These are phyloP conservation scores for Platanus orientalis DNA, from an alignment of 164 flowering plant species.

Conservation along the genomic window DNA sequence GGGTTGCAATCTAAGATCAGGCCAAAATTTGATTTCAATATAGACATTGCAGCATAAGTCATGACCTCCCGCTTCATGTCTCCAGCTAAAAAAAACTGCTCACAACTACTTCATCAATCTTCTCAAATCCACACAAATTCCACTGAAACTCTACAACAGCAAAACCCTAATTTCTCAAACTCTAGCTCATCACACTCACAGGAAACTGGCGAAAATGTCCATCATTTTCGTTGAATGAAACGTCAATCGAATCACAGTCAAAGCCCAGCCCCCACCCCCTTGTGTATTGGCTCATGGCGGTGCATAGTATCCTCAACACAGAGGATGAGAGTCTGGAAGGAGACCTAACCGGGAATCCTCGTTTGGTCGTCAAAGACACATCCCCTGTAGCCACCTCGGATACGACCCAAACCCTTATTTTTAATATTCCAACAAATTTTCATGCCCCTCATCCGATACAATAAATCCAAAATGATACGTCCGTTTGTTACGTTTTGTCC, in stretches of 20 bases:
- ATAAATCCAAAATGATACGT: neutral
- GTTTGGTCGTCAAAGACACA: constrained; percentile 13
- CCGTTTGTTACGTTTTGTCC: too few relatives aligned
- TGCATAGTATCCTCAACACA: too few relatives aligned
- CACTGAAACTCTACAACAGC: constrained; percentile 2
- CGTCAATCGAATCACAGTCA: constrained; percentile 7
- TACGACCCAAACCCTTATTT: constrained; percentile 8
- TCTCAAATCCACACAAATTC: neutral
- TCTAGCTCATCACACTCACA: constrained; percentile 7
- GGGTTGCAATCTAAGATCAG: too few relatives aligned
- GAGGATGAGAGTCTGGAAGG: too few relatives aligned
- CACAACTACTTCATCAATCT: constrained; percentile 9
- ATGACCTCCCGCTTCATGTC: constrained; percentile 21
- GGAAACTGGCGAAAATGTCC: constrained; percentile 9
- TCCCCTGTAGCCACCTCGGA: constrained; percentile 7
- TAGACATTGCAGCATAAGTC: too few relatives aligned
- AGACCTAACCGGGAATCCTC: constrained; percentile 11
- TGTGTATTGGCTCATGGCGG: too few relatives aligned
- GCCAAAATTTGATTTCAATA: too few relatives aligned
- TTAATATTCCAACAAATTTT: constrained; percentile 7
- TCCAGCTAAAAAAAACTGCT: constrained; percentile 2
- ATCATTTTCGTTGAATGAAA: constrained; percentile 16
- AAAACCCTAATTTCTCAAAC: constrained; percentile 16
- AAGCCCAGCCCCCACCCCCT: constrained; percentile 4
- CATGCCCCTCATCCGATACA: neutral